Percentiles rank a stretch among this genome's conserved stretches.
phyloP scores from a whole-genome alignment of 306 rosid species.

The Vigna radiata region DNA sequence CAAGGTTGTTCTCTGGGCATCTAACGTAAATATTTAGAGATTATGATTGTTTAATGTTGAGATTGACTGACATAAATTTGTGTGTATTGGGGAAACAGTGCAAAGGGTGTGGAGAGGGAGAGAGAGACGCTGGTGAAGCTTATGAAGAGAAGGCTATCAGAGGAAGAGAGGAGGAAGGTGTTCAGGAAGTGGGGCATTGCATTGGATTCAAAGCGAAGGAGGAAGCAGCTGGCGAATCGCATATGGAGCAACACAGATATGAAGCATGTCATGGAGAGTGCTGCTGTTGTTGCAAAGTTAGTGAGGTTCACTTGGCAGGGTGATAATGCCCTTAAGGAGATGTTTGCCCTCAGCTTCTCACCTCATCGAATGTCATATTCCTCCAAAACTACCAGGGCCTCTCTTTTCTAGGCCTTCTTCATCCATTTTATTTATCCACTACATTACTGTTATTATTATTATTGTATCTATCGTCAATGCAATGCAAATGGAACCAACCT shows the following conservation, averaged over 20 bases:
- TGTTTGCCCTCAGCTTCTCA: constrained; percentile 84
- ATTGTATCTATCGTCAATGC: background rate
- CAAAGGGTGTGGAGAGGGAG: constrained; percentile 65
- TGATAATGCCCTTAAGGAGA: constrained; percentile 66
- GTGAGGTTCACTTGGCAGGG: constrained; percentile 75
- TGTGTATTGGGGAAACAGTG: constrained; percentile 55
- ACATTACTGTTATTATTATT: background rate
- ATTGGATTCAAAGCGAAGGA: constrained; percentile 80
- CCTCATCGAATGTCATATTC: constrained; percentile 48
- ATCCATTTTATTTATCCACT: background rate
- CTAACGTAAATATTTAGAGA: background rate
- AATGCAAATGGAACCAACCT: constrained; percentile 11
- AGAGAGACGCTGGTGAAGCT: constrained; percentile 65
- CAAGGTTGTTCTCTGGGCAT: constrained; percentile 70
- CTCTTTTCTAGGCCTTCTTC: constrained; percentile 39
- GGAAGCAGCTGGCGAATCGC: constrained; percentile 65
- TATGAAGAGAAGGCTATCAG: constrained; percentile 72
- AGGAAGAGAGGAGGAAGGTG: constrained; percentile 62
- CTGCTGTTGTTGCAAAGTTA: constrained; percentile 70
- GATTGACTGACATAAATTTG: constrained; percentile 1
- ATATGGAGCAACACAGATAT: constrained; percentile 68
- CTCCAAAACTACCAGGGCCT: too few species aligned
- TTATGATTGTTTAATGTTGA: constrained; percentile 1
- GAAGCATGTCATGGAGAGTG: constrained; percentile 69
- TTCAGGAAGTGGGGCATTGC: constrained; percentile 75